Conservation (phyloP, 2,329 filamentous ascomycete genomes). For the Ceratocystis ficicola region DNA sequence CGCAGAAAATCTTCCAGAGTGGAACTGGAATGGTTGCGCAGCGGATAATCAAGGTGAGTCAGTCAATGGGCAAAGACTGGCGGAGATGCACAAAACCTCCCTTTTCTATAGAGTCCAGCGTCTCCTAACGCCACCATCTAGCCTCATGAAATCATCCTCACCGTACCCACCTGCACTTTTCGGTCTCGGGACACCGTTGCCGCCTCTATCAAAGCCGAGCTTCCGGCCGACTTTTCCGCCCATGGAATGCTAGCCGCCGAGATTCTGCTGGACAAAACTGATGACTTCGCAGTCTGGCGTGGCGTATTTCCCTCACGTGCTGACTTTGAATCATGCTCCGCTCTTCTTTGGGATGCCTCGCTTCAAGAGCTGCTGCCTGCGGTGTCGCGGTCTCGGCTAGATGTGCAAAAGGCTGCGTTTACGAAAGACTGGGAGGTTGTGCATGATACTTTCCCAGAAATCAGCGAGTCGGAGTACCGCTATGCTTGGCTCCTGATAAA, state of each 20-base stretch:
- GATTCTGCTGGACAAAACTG: constrained; percentile 32
- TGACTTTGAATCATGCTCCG: constrained; percentile 43
- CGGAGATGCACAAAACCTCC: neutral
- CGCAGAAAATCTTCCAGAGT: constrained; percentile 54
- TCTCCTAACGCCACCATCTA: constrained; percentile 22
- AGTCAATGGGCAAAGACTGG: neutral
- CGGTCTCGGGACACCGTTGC: constrained; percentile 52
- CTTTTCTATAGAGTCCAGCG: neutral
- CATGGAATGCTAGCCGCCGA: constrained; percentile 64
- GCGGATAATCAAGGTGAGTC: constrained; percentile 49
- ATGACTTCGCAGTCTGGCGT: constrained; percentile 46
- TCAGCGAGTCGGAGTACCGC: constrained; percentile 35
- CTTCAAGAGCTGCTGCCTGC: constrained; percentile 39
- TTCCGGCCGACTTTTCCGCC: constrained; percentile 45
- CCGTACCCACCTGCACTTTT: constrained; percentile 51
- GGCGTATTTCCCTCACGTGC: constrained; percentile 51
- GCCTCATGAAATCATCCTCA: constrained; percentile 45
- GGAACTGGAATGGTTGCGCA: constrained; percentile 70
- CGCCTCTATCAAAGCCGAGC: constrained; percentile 37
- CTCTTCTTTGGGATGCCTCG: constrained; percentile 37
- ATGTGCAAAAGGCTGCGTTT: constrained; percentile 40
- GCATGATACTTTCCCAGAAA: constrained; percentile 26
- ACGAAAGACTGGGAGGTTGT: constrained; percentile 32
- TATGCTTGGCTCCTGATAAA: constrained; percentile 50
- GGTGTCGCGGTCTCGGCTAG: constrained; percentile 36